Evolutionary conservation across 2,329 filamentous ascomycete genomes (phyloP), one percentile per base, ranked within the genome.

Genomic region (Tolypocladium ophioglossoides): DNA sequence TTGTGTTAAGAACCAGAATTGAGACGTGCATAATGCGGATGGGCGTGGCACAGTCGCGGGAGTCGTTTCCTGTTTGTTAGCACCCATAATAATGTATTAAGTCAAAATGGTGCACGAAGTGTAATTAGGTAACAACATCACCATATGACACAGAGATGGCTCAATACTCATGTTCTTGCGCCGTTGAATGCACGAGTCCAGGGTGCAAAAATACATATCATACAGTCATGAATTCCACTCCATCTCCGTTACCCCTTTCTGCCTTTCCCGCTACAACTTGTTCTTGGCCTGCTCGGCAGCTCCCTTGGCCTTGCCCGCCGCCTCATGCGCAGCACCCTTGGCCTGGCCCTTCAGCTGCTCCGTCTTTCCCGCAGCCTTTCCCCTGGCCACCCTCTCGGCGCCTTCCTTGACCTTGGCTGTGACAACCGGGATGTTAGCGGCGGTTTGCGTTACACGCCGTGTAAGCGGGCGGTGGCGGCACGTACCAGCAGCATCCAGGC

Each of bases 401-500:
- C 71, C n/a, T 24, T 77, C 68, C 66, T 80, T 80, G 52, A 75
- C 70, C 64, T 82, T 82, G 55, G 70, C 63, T 11, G 72, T 66
- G 39, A 30, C 38, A n/a, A n/a, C 38, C 18, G 9, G 2, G 7
- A 12, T 4, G 27, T 47, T 32, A 47, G 44, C 16, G 27, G 7
- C 5, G 16, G 27, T 7, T 47, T 8, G n/a, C 20, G 6, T 12
- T 16, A 14, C 22, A 12, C 2, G 44, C 2, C 40, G n/a, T 8
- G 50, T 18, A 3, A 20, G 18, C 7, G 4, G 24, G 16, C 7
- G 24, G 24, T 14, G 18, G 38, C 22, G 39, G 24, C 30, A 73
- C 78, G 56, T 72, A 84, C 83, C 67, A 50, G 78, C 77, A 49
- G 73, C 70, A 60, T 86, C 74, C 64, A 86, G 82, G 18, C 80